phyloP scores from a whole-genome alignment of 2,329 filamentous ascomycete species.

The Leptoxyphium fumago region DNA sequence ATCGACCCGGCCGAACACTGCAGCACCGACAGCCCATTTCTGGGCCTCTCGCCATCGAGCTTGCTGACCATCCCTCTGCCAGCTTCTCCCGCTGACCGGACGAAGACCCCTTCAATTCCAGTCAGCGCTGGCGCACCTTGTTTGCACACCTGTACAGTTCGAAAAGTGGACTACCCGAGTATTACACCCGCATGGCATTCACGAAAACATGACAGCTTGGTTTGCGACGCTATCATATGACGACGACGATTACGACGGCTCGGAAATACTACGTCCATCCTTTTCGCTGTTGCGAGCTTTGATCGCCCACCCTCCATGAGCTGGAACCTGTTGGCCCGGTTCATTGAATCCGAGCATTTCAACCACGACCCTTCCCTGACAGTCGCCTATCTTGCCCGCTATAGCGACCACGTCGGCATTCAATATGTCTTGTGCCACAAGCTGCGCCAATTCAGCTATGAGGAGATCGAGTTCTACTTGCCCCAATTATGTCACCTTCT shows the following conservation, averaged over 20 bases:
- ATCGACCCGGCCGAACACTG: too few species aligned
- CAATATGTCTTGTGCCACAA: slow-evolving; percentile 82
- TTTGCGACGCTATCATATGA: neutral
- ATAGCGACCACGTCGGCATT: slow-evolving; percentile 79
- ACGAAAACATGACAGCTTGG: neutral
- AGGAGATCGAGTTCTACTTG: slow-evolving; percentile 86
- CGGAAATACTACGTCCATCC: neutral
- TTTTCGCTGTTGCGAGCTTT: neutral
- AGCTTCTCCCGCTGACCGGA: too few species aligned
- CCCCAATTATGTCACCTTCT: slow-evolving; percentile 74
- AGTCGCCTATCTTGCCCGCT: slow-evolving; percentile 76
- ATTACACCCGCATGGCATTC: neutral
- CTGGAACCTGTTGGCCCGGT: slow-evolving; percentile 79
- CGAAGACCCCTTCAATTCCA: too few species aligned
- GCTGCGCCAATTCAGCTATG: slow-evolving; percentile 75
- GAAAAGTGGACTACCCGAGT: neutral
- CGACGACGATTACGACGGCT: neutral
- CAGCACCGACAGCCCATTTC: too few species aligned
- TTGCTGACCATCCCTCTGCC: too few species aligned
- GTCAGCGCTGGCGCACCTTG: neutral
- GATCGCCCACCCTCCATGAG: slow-evolving; percentile 27
- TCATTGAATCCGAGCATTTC: slow-evolving; percentile 89
- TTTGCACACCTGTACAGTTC: neutral
- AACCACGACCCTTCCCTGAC: slow-evolving; percentile 80
- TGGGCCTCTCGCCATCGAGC: too few species aligned